Base-by-base conservation (phyloP, 2,329 filamentous ascomycete genomes). In the Apiospora hydei region DNA sequence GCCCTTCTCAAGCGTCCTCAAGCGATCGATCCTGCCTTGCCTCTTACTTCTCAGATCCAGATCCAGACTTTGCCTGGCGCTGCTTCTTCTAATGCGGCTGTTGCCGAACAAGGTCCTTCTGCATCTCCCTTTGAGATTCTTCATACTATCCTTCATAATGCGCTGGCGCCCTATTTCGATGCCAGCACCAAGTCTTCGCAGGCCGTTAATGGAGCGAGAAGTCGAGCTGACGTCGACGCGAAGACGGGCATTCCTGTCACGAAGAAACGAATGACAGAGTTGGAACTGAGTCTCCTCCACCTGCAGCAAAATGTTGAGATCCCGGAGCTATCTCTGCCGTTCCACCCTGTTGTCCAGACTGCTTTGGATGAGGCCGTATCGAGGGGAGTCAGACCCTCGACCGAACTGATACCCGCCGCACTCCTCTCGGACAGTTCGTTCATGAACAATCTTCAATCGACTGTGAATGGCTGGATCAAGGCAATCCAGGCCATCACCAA, bases 281-380 rank as follows among this genome's bases (percentile, higher is more conserved):
- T 99, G 76, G 95, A 98, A 82, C 88, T 98, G 77, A 96, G 93
- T 76, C 85, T 99, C 78, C 88, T 95, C 72, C 96, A 99, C 79
- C 87, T 99, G 71, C 95, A 98, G 83, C 95, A 99, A 82, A 98
- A 99, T 83, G 95, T 98, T 71, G 97, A 99, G 82, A 98, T 99
- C 70, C 96, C 96, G 26, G 94, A 97, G 77, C 89, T 98, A 69
- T 93, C 94, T 24, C 86, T 99, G 74, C 91, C 94, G 14, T 92
- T 98, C 76, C 95, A 98, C 79, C 93, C 95, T 41, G 89, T 97
- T 44, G 94, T 99, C 26, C 94, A 97, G 83, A 90, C 87, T 75
- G 95, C 94, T 16, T 86, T 98, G 73, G 93, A 97, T 71, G 92
- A 95, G 74, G 94, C 95, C 26, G 87, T 89, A 69, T 85, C 88